Base-by-base conservation (phyloP, 2,329 filamentous ascomycete species). In the Diaporthe australafricana region DNA sequence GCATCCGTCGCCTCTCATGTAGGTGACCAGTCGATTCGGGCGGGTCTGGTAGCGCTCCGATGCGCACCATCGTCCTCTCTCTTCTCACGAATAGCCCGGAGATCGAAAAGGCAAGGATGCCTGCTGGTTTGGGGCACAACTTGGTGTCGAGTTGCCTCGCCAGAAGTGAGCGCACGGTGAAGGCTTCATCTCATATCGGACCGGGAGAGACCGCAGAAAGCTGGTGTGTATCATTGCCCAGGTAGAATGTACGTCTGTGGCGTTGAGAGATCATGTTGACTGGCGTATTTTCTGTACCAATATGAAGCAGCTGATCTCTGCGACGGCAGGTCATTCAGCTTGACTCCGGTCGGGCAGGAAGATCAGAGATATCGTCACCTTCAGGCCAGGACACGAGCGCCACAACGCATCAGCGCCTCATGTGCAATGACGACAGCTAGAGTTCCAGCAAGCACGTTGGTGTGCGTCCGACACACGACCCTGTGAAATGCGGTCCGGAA, bases 371-470 rank as follows among this genome's bases (percentile, higher is more conserved):
- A 27, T 65, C 45, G 45, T 65, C 60, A 25, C 42, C 45, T 40
- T 42, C 60, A 48, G 60, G 60, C 25, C 42, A 48, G 60, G 42
- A 48, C 42, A 17, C 7, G 60, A 48, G 60, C 60, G 60, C 60
- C 60, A 63, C 42, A 63, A 6, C 20, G 30, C 55, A 50, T 25
- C 60, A 25, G 60, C 45, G 35, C 42, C 45, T 65, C 30, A 65
- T 40, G 53, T 60, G 53, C 67, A 69, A 69, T 69, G 53, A 69
- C 67, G 53, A 69, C 42, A 50, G 53, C 53, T 38, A 38, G 16
- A 27, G 17, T 25, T 32, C n/a, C 27, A 38, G 35, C 42, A 40
- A 45, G 16, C 55, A 30, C 42, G 35, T 35, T 40, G 40, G 53
- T 32, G 35, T 60, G 30, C 47, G 22, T 50, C 53, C 47, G 30